Conservation (phyloP, 139 green algal species). For the Ettlia oleoabundans region DNA sequence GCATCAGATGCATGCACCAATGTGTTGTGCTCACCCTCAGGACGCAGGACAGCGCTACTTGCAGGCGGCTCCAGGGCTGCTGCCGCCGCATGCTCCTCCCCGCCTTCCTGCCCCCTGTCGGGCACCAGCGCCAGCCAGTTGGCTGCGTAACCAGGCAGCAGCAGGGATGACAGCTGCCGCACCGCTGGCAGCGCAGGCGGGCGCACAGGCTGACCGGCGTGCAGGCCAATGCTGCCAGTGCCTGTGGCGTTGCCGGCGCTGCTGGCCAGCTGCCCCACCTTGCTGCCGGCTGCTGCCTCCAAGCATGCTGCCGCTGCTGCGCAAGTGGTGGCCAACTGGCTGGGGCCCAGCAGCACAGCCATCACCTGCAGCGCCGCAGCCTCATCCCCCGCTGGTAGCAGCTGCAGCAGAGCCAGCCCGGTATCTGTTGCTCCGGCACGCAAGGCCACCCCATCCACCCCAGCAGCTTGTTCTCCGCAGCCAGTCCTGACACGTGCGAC, state of each 20-base stretch:
- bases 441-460: not conserved
- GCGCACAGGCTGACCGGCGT: too few relatives aligned
- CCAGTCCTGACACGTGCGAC: not conserved
- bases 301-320: not conserved
- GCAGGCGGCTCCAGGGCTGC: not conserved
- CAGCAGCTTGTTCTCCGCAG: too few relatives aligned
- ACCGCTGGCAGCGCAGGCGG: not conserved
- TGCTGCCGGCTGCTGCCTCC: not conserved
- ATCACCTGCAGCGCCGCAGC: conserved; percentile 17
- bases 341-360: not conserved
- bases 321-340: not conserved
- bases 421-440: not conserved
- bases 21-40: not conserved
- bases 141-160: conserved; percentile 52
- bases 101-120: not conserved
- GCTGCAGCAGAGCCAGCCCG: conserved; percentile 7
- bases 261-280: not conserved
- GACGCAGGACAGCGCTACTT: conserved; percentile 2
- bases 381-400: conserved; percentile 39
- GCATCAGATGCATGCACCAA: not conserved
- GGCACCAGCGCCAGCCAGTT: conserved; percentile 48
- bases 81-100: not conserved
- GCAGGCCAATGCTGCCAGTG: too few relatives aligned
- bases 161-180: not conserved
- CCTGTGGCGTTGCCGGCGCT: not conserved